Evolutionary conservation across 2,329 filamentous ascomycete genomes (phyloP).

Genomic region (Basipetospora chlamydospora): DNA sequence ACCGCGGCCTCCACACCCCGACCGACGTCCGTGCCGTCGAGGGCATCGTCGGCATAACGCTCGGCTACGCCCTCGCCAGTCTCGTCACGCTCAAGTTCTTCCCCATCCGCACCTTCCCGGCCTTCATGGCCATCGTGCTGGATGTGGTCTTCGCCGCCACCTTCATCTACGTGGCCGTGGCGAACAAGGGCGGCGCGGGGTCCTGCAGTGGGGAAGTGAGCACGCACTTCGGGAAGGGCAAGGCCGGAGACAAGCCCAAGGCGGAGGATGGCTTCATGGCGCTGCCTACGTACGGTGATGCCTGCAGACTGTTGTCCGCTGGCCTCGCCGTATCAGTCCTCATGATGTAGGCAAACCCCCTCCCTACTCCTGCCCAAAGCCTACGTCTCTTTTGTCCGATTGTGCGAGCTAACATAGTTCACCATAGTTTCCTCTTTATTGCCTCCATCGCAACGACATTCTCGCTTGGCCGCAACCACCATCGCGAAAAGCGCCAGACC

Average conservation of each 20-base stretch:
- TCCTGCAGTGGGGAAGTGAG: conserved; percentile 46
- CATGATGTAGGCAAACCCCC: conserved; percentile 50
- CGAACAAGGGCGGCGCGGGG: conserved; percentile 54
- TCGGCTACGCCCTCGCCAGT: conserved; percentile 61
- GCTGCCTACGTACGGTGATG: conserved; percentile 32
- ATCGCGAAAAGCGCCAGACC: conserved; percentile 48
- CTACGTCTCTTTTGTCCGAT: not conserved
- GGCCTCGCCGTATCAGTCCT: conserved; percentile 66
- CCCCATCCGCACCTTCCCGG: conserved; percentile 59
- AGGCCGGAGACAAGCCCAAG: conserved; percentile 33
- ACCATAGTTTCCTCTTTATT: conserved; percentile 57
- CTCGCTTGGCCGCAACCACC: conserved; percentile 53
- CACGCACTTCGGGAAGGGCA: conserved; percentile 55
- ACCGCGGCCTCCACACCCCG: conserved; percentile 48
- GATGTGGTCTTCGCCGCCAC: conserved; percentile 62
- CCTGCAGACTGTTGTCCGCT: conserved; percentile 65
- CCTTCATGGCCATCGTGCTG: conserved; percentile 57
- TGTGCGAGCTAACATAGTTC: too few relatives aligned
- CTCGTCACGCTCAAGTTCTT: conserved; percentile 65
- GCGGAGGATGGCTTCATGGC: conserved; percentile 27
- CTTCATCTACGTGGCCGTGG: conserved; percentile 69
- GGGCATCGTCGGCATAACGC: conserved; percentile 61
- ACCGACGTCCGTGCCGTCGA: conserved; percentile 58
- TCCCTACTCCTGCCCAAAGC: not conserved
- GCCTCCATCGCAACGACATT: conserved; percentile 57